Evolutionary conservation across 2,329 filamentous ascomycete genomes (phyloP).

Genomic region (Ophiostoma sp.): DNA sequence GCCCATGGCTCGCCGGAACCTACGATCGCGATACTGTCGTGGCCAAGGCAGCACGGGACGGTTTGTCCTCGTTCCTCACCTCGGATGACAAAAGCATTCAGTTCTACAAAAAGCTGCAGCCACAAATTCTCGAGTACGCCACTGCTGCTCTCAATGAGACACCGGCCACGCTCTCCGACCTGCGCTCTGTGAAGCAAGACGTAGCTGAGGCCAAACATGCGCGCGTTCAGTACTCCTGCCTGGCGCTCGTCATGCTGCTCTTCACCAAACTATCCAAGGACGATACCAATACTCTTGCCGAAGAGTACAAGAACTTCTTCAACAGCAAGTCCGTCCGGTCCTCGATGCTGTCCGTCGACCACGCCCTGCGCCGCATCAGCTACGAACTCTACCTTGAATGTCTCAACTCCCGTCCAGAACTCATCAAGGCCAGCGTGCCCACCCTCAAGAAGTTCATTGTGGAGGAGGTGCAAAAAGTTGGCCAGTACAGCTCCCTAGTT

Average conservation of each 20-base stretch:
- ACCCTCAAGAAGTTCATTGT: conserved; percentile 58
- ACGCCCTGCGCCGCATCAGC: conserved; percentile 45
- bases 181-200: conserved; percentile 74
- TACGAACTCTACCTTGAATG: conserved; percentile 48
- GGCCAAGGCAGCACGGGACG: conserved; percentile 68
- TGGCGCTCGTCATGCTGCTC: conserved; percentile 52
- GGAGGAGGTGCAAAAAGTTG: conserved; percentile 64
- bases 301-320: conserved; percentile 62
- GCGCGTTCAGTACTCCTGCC: conserved; percentile 58
- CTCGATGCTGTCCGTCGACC: conserved; percentile 55
- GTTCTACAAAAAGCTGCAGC: conserved; percentile 78
- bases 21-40: conserved; percentile 81
- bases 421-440: conserved; percentile 46
- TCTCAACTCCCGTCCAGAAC: conserved; percentile 42
- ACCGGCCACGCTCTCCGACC: conserved; percentile 76
- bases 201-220: conserved; percentile 83
- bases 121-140: conserved; percentile 75
- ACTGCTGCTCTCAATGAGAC: conserved; percentile 76
- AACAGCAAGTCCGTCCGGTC: conserved; percentile 61
- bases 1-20: conserved; percentile 83
- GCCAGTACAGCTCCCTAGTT: conserved; percentile 67
- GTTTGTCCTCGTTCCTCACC: conserved; percentile 67
- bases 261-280: conserved; percentile 42
- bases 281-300: conserved; percentile 55
- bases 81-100: conserved; percentile 71